Conservation (phyloP, 2,329 filamentous ascomycete genomes). For the Pestalotiopsis sp. region DNA sequence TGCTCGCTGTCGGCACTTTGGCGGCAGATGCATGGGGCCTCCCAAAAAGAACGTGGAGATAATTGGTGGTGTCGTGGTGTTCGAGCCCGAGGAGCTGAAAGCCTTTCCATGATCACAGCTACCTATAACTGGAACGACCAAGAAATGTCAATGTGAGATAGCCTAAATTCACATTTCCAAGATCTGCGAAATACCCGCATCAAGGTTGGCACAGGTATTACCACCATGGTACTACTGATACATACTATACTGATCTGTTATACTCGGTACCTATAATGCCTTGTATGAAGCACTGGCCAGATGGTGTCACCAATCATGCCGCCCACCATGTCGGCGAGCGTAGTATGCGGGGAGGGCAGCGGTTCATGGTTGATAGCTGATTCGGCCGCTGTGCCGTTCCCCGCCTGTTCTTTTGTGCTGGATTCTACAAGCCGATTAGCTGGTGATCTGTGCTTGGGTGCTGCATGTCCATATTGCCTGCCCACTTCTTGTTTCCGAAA, state of each 20-base stretch:
- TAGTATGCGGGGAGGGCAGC: not conserved
- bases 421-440: slow-evolving; percentile 7
- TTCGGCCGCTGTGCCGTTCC: slow-evolving; percentile 9
- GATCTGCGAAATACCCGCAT: not conserved
- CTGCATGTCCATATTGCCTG: slow-evolving; percentile 7
- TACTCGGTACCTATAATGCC: not conserved
- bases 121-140: not conserved
- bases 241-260: not conserved
- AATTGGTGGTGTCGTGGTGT: not conserved
- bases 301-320: slow-evolving; percentile 4
- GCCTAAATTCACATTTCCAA: slow-evolving; percentile 5
- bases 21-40: not conserved
- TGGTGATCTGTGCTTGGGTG: slow-evolving; percentile 6
- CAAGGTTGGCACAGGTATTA: not conserved
- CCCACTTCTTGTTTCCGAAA: not conserved
- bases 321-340: not conserved
- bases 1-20: not conserved
- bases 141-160: not conserved
- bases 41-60: not conserved
- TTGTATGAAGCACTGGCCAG: slow-evolving; percentile 1
- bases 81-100: not conserved
- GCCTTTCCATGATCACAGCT: not conserved
- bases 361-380: not conserved
- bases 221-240: not conserved
- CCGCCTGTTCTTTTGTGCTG: slow-evolving; percentile 5